These are phyloP conservation scores for Coniochaeta sp. DNA, from an alignment of 2,329 filamentous ascomycete species.

Conservation along the genomic window DNA sequence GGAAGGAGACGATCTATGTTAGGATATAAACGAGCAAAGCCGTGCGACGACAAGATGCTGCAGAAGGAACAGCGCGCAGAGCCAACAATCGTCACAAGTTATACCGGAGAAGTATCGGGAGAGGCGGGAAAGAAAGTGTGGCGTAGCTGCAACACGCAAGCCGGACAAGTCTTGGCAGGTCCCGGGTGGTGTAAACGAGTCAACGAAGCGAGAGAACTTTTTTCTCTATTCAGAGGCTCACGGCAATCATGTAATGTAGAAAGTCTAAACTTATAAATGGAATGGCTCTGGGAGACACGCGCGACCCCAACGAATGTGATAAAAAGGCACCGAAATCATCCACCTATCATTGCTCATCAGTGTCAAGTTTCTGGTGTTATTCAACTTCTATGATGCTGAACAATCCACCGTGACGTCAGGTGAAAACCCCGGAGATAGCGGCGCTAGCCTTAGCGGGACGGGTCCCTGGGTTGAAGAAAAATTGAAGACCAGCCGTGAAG, in stretches of 20 bases:
- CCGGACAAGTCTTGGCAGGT: background rate
- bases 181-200: background rate
- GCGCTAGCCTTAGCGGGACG: background rate
- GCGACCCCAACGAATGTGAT: background rate
- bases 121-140: background rate
- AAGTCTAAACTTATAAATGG: background rate
- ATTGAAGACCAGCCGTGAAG: too few species aligned
- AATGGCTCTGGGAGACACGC: background rate
- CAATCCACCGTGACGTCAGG: background rate
- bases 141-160: conserved; percentile 1
- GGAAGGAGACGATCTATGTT: background rate
- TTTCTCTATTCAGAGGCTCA: background rate
- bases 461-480: too few species aligned
- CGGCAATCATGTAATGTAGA: background rate
- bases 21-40: background rate
- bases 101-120: background rate
- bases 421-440: background rate
- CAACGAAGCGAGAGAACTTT: background rate
- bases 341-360: too few species aligned
- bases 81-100: background rate
- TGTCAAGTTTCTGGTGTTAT: too few species aligned
- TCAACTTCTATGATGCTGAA: background rate
- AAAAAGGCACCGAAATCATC: background rate
- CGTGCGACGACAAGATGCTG: background rate
- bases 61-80: background rate